phyloP scores from a whole-genome alignment of 257 asterid genomes.

The Solanum raphanifolium region DNA sequence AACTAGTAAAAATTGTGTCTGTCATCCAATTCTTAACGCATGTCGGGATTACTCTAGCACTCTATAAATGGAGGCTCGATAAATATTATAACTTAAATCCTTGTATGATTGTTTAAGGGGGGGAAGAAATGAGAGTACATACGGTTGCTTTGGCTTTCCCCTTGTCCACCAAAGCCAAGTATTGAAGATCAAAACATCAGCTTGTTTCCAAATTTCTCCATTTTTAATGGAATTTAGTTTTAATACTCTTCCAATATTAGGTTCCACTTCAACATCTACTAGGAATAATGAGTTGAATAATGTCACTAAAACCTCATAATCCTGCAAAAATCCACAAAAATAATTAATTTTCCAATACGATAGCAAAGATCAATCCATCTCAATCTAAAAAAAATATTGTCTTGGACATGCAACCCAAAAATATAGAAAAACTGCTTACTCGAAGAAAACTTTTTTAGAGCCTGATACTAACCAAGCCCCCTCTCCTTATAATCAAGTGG shows the following conservation, averaged over 20 bases:
- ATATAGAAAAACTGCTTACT: too few relatives aligned
- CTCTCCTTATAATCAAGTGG: too few relatives aligned
- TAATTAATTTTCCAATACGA: background rate
- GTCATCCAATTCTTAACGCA: too few relatives aligned
- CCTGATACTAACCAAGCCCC: too few relatives aligned
- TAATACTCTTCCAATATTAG: constrained; percentile 26
- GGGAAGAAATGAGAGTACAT: background rate
- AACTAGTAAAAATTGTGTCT: too few relatives aligned
- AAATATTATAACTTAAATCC: too few relatives aligned
- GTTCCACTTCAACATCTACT: constrained; percentile 29
- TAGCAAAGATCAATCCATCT: background rate
- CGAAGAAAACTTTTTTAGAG: too few relatives aligned
- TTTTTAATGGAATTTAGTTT: constrained; percentile 36
- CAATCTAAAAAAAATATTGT: background rate
- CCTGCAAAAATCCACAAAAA: constrained; percentile 16
- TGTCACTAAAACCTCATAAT: constrained; percentile 25
- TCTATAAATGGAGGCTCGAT: too few relatives aligned
- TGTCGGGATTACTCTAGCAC: too few relatives aligned
- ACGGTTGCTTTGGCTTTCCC: constrained; percentile 47
- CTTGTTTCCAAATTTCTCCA: constrained; percentile 39
- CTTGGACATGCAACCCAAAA: background rate
- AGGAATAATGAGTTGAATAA: constrained; percentile 32
- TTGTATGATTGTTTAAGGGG: too few relatives aligned
- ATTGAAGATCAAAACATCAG: constrained; percentile 50
- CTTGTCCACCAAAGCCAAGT: constrained; percentile 79